These are phyloP conservation scores for Obelidium mucronatum DNA, from an alignment of 192 early-diverging fungal species.

Conservation along the genomic window DNA sequence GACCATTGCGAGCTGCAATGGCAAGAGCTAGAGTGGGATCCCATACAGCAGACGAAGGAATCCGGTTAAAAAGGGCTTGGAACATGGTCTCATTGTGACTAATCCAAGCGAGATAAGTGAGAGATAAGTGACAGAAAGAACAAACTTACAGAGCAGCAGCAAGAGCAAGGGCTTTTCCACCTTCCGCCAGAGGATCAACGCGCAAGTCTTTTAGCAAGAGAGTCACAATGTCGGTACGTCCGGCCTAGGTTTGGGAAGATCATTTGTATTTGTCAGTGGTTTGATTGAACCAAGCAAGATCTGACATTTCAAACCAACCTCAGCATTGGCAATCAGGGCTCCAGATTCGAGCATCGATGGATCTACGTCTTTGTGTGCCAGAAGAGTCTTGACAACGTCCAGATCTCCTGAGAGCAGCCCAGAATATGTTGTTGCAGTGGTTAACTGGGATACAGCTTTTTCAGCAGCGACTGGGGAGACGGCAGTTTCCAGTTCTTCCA, in stretches of 20 bases:
- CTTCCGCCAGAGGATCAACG: slow-evolving; percentile 21
- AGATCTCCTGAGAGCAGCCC: slow-evolving; percentile 6
- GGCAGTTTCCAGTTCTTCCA: slow-evolving; percentile 3
- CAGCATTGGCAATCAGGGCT: slow-evolving; percentile 10
- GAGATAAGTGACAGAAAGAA: not conserved
- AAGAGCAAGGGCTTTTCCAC: slow-evolving; percentile 1
- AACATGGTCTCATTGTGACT: not conserved
- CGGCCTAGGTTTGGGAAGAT: too few species aligned
- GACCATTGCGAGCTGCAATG: not conserved
- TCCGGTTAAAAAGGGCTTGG: not conserved
- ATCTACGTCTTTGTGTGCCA: not conserved
- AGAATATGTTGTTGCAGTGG: not conserved
- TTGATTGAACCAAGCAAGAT: not conserved
- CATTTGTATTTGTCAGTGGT: not conserved
- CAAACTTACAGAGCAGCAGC: slow-evolving; percentile 11
- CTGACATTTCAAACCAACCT: not conserved
- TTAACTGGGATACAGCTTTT: not conserved
- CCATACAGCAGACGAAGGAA: not conserved
- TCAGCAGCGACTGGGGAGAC: not conserved
- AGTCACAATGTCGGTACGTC: slow-evolving; percentile 2
- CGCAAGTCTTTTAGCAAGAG: slow-evolving; percentile 8
- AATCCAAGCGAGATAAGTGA: not conserved
- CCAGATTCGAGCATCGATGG: slow-evolving; percentile 21
- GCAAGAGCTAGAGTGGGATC: slow-evolving; percentile 19
- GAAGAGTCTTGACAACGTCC: not conserved